Percentiles rank a stretch among this genome's conserved stretches.
Conservation (phyloP, 2,329 filamentous ascomycete genomes). For the Neopestalotiopsis clavispora region DNA sequence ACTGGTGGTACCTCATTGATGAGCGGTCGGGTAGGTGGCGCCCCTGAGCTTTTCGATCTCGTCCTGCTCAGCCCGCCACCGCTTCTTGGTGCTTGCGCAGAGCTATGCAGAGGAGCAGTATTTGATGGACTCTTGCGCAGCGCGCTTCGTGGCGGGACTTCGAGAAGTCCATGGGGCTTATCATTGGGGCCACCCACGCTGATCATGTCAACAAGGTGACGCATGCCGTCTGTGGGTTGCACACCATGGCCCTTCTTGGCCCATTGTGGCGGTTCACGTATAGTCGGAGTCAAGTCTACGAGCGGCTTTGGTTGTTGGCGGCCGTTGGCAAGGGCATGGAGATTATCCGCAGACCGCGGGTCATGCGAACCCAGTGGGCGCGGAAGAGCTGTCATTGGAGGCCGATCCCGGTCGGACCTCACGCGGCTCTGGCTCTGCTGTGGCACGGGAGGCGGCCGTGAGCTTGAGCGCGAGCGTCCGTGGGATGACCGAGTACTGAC, state of each 20-base stretch:
- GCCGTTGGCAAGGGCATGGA: constrained; percentile 22
- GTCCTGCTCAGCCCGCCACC: constrained; percentile 26
- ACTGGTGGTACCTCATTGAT: constrained; percentile 29
- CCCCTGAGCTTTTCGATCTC: constrained; percentile 33
- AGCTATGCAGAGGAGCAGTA: constrained; percentile 17
- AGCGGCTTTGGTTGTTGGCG: constrained; percentile 33
- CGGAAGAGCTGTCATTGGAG: background rate
- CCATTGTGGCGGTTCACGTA: constrained; percentile 37
- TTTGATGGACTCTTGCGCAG: constrained; percentile 27
- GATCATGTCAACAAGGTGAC: constrained; percentile 36
- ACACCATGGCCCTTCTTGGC: constrained; percentile 36
- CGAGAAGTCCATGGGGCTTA: constrained; percentile 20
- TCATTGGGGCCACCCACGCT: constrained; percentile 23
- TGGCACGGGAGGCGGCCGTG: constrained; percentile 15
- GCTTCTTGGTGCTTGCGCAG: constrained; percentile 9
- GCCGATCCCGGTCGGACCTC: background rate
- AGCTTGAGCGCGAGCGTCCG: constrained; percentile 12
- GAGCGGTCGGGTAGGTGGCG: constrained; percentile 23
- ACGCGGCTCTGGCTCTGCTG: constrained; percentile 4
- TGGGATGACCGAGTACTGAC: background rate
- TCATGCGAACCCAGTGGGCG: constrained; percentile 9
- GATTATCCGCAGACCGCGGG: background rate
- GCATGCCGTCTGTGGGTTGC: constrained; percentile 34
- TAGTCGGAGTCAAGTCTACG: constrained; percentile 27
- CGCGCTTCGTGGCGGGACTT: constrained; percentile 30